Conservation (phyloP, 179 eudicot genomes). For the Silene vulgaris region DNA sequence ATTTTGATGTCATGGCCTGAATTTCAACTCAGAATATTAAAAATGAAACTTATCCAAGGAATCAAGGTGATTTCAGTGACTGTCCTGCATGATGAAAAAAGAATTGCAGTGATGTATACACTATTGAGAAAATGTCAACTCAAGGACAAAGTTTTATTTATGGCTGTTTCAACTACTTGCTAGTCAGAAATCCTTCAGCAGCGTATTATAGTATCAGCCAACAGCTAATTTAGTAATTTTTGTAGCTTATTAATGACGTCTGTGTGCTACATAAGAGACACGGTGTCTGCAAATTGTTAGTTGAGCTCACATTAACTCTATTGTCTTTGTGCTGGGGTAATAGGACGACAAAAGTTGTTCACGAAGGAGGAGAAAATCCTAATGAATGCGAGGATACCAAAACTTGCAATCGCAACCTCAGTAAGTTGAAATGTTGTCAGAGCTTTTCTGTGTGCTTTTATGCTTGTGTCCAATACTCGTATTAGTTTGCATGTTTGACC, state of each 20-base stretch:
- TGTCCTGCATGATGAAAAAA: background rate
- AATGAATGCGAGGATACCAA: constrained; percentile 61
- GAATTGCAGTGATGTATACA: background rate
- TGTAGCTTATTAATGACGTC: background rate
- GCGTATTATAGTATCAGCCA: background rate
- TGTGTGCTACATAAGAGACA: background rate
- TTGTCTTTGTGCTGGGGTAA: constrained; percentile 5
- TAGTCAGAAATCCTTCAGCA: background rate
- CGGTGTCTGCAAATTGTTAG: background rate
- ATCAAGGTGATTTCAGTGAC: no score
- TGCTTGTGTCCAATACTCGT: no score
- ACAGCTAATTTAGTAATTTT: background rate
- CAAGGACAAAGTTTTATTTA: background rate
- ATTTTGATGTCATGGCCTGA: background rate
- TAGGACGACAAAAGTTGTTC: constrained; percentile 67
- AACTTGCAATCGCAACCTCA: constrained; percentile 63
- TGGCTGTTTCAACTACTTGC: background rate
- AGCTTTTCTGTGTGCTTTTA: no score
- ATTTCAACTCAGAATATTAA: no score
- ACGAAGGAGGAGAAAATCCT: constrained; percentile 67
- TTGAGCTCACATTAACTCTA: constrained; percentile 2
- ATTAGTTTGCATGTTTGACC: background rate
- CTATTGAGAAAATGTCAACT: no score
- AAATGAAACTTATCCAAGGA: no score
- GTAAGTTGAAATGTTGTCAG: constrained; percentile 39